Base-by-base conservation (phyloP, 441 rosid genomes). In the Populus tomentosa region DNA sequence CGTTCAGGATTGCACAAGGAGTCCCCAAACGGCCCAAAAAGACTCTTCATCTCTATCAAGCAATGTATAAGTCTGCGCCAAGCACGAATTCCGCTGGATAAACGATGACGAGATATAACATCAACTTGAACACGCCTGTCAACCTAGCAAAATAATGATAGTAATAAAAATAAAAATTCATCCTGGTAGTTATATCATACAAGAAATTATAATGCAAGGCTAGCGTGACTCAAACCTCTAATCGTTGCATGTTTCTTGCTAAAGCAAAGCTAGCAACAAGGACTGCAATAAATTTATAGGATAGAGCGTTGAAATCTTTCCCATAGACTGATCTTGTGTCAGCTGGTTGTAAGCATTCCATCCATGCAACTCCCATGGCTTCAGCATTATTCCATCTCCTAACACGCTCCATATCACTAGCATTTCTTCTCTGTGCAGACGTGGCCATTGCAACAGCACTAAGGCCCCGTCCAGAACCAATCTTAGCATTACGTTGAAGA, bases 361-460 rank as follows among this genome's bases (percentile, higher is more conserved):
- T 86, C 99, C 99, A 97, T 46, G 98, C 99, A 84, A 93, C 90
- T 35, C 90, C 92, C 99, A 97, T 97, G 79, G 99, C 98, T 89
- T 97, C 99, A 78, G 96, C 87, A 80, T 73, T 84, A 85, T 85
- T 97, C 99, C 99, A 97, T 87, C 97, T 90, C 78, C 77, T 86
- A 80, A 93, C 97, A 79, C 99, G 98, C 85, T 91, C 99, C 89
- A 86, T 83, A 87, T 97, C 99, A 85, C 94, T 78, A 72, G 87
- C 85, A 89, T 86, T 91, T 83, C 99, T 89, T 80, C 98, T 89
- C 82, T 97, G 98, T 0, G 94, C 97, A 86, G 99, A 94, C 70
- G 99, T 97, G 79, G 99, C 99, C 99, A 94, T 94, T 65, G 99
- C 99, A 85, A 94, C 92, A 46, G 99, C 98, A 87, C 97, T 93